Base-by-base conservation (phyloP, 225 moss, liverwort and hornwort genomes). In the Pseudoscleropodium purum region DNA sequence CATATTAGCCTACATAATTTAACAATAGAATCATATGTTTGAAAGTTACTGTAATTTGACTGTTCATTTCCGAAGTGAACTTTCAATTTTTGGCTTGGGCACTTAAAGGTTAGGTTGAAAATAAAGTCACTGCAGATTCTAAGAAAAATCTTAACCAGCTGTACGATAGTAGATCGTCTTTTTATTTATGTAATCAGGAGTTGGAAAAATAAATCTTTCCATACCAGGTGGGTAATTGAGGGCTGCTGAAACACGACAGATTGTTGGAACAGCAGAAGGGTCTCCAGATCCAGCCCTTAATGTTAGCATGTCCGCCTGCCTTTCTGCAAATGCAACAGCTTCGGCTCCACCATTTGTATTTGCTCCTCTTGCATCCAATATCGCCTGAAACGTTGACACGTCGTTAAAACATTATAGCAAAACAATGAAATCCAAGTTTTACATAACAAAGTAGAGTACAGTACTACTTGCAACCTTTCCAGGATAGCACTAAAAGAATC, bases 211-310 rank as follows among this genome's bases (percentile, higher is more conserved):
- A 61, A 26, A 25, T 2, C 29, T 90, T 90, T 70, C 54, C 81
- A 60, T 88, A 99, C 99, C 97, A 91, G 97, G 89, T 51, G 92
- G 92, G 79, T 93, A 94, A 78, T 94, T 96, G 74, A 97, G 82
- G 57, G 97, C 96, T 87, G 97, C 96, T 90, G 93, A 93, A 81
- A 97, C 92, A 75, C 99, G 93, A 83, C 96, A 95, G n/a, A 97
- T 95, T 18, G 97, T 95, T 45, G 97, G 95, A 88, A 97, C 92
- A 79, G 97, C 97, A 75, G 97, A 99, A 63, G 97, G 99, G 86
- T 97, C 99, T 77, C 97, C 96, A 18, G 94, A 95, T 87, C 97
- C 97, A 91, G 97, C 99, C 92, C 96, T 95, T 86, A 95, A 93
- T 70, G 97, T 94, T 39, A 96, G 82, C 51, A 97, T 90, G 83